A percentile compares a stretch with the other conserved stretches of the same genome.
Conservation (phyloP, 305 asterid genomes). For the Solanum hybrid region DNA sequence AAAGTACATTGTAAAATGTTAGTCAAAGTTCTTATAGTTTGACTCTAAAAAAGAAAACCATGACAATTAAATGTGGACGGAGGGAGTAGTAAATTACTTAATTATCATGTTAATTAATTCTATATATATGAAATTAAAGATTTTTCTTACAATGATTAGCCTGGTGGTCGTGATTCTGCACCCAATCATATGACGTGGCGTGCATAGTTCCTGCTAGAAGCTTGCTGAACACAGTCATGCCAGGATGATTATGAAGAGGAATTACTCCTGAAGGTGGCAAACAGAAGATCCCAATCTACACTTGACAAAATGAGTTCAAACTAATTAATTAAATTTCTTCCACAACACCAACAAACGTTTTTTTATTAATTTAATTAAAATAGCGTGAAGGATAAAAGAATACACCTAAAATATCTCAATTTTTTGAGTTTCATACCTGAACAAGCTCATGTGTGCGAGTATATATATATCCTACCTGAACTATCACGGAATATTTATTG, state of each 20-base stretch:
- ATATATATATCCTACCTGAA: background rate
- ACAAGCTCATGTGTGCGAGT: background rate
- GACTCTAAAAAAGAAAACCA: background rate
- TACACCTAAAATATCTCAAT: background rate
- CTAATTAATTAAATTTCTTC: background rate
- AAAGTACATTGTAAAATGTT: too few relatives aligned
- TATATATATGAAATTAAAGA: too few relatives aligned
- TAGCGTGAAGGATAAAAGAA: background rate
- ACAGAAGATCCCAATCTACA: constrained; percentile 20
- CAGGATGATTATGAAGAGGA: constrained; percentile 22
- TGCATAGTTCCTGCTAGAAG: constrained; percentile 9
- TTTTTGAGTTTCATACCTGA: background rate
- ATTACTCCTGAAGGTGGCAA: constrained; percentile 16
- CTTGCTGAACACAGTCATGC: constrained; percentile 17
- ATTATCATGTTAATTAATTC: background rate
- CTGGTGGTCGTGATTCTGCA: background rate
- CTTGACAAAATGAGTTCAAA: background rate
- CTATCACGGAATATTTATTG: background rate
- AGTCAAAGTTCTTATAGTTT: background rate
- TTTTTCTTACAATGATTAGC: background rate
- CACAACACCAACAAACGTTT: background rate
- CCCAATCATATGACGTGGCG: constrained; percentile 19
- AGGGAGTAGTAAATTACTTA: background rate
- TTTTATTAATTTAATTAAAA: background rate
- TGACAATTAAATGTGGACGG: background rate